These are phyloP conservation scores for Irpex sp. DNA, from an alignment of 1,284 basidiomycete genomes.

Conservation along the genomic window DNA sequence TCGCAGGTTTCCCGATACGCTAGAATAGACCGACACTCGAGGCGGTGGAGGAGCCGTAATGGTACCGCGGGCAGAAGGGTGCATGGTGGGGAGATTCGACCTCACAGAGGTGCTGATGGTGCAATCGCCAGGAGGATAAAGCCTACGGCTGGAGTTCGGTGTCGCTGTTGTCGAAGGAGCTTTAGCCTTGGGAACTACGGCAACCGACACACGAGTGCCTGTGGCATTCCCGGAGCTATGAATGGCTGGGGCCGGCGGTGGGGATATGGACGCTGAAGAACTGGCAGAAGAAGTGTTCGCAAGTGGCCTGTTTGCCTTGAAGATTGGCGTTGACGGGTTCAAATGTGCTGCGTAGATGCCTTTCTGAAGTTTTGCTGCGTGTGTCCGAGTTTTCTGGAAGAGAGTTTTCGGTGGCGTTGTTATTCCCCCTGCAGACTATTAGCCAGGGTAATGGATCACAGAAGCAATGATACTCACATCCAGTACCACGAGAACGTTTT, in stretches of 20 bases:
- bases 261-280: constrained; percentile 26
- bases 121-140: not conserved
- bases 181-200: constrained; percentile 18
- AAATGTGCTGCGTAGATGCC: constrained; percentile 51
- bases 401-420: constrained; percentile 62
- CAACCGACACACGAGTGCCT: constrained; percentile 29
- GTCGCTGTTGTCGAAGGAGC: not conserved
- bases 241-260: constrained; percentile 20
- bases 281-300: not conserved
- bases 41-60: constrained; percentile 6
- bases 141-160: not conserved
- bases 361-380: constrained; percentile 65
- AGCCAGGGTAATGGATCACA: constrained; percentile 6
- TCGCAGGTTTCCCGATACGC: constrained; percentile 6
- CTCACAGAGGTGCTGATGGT: not conserved
- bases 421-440: constrained; percentile 40
- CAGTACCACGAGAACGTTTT: constrained; percentile 45
- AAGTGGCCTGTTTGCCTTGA: constrained; percentile 27
- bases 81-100: not conserved
- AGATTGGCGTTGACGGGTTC: constrained; percentile 45
- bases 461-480: constrained; percentile 41
- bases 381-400: constrained; percentile 70
- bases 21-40: constrained; percentile 2
- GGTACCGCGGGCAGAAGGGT: not conserved
- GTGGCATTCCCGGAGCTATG: constrained; percentile 12